Conservation (phyloP, 768 basidiomycete species). For the Suillus occidentalis region DNA sequence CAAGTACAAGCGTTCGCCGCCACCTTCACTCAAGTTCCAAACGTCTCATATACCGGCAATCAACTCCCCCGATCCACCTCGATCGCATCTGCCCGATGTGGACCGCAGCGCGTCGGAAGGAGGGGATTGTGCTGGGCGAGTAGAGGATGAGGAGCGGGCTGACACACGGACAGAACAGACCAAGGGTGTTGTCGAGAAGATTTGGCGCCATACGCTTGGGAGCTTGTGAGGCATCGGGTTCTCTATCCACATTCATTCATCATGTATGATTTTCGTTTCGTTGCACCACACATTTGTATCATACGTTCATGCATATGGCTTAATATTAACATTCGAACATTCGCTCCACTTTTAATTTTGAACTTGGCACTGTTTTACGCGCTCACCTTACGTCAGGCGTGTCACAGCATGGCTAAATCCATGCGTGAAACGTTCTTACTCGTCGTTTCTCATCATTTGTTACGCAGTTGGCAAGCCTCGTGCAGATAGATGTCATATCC, state of each 20-base stretch:
- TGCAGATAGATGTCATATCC: slow-evolving; percentile 12
- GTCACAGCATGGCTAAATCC: slow-evolving; percentile 9
- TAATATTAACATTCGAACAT: not conserved
- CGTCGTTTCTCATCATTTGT: slow-evolving; percentile 10
- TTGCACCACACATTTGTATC: slow-evolving; percentile 5
- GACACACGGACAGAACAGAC: slow-evolving; percentile 39
- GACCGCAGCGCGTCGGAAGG: slow-evolving; percentile 40
- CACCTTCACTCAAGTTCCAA: slow-evolving; percentile 42
- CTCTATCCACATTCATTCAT: slow-evolving; percentile 1
- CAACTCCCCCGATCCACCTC: slow-evolving; percentile 31
- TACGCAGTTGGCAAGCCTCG: slow-evolving; percentile 1
- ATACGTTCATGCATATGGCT: slow-evolving; percentile 2
- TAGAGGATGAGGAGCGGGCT: slow-evolving; percentile 50
- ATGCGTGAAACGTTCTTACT: slow-evolving; percentile 11
- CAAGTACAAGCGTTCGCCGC: slow-evolving; percentile 33
- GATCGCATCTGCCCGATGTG: slow-evolving; percentile 4
- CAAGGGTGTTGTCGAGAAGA: slow-evolving; percentile 32
- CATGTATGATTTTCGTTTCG: slow-evolving; percentile 3
- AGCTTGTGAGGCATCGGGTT: not conserved
- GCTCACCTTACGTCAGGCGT: slow-evolving; percentile 20
- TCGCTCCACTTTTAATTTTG: not conserved
- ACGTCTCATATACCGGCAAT: slow-evolving; percentile 33
- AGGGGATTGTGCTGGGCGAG: slow-evolving; percentile 53
- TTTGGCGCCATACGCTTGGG: slow-evolving; percentile 19
- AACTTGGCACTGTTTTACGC: slow-evolving; percentile 17